These are phyloP conservation scores for Hansenula sp. DNA, from an alignment of 1,139 yeast genomes.

Conservation along the genomic window DNA sequence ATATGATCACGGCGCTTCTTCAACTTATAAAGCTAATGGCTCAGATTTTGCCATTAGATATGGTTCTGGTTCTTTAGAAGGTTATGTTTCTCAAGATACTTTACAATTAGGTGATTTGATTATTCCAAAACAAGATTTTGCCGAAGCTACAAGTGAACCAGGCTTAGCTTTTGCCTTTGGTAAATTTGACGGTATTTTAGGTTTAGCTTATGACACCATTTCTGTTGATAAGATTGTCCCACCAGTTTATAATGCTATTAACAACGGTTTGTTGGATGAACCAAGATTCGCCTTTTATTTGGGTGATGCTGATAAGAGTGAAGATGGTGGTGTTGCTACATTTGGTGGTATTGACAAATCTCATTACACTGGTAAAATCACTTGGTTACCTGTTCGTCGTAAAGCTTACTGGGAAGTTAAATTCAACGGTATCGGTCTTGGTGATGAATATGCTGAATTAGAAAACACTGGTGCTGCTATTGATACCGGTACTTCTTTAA, in stretches of 20 bases:
- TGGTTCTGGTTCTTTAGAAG: slow-evolving; percentile 91
- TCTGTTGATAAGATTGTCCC: slow-evolving; percentile 88
- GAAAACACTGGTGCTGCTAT: slow-evolving; percentile 91
- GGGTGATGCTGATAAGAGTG: slow-evolving; percentile 68
- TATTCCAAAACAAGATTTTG: slow-evolving; percentile 87
- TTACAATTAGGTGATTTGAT: slow-evolving; percentile 76
- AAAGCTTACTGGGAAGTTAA: slow-evolving; percentile 99
- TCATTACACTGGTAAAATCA: slow-evolving; percentile 73
- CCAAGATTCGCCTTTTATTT: slow-evolving; percentile 86
- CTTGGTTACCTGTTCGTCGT: slow-evolving; percentile 97
- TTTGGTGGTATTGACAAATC: slow-evolving; percentile 88
- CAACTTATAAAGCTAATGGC: slow-evolving; percentile 83
- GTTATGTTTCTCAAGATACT: slow-evolving; percentile 83
- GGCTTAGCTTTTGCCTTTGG: slow-evolving; percentile 98
- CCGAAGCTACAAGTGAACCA: slow-evolving; percentile 95
- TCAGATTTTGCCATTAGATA: slow-evolving; percentile 78
- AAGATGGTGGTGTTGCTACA: slow-evolving; percentile 85
- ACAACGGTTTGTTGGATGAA: slow-evolving; percentile 74
- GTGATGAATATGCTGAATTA: slow-evolving; percentile 84
- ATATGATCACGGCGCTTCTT: slow-evolving; percentile 77
- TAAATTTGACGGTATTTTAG: slow-evolving; percentile 94
- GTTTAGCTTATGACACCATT: slow-evolving; percentile 88
- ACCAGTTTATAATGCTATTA: slow-evolving; percentile 86
- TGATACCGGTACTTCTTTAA: slow-evolving; percentile 96
- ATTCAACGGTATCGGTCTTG: slow-evolving; percentile 84